A percentile compares a stretch with the other conserved stretches of the same genome.
Evolutionary conservation across 2,329 filamentous ascomycete species (phyloP).

Genomic region (Diaporthe citrichinensis): DNA sequence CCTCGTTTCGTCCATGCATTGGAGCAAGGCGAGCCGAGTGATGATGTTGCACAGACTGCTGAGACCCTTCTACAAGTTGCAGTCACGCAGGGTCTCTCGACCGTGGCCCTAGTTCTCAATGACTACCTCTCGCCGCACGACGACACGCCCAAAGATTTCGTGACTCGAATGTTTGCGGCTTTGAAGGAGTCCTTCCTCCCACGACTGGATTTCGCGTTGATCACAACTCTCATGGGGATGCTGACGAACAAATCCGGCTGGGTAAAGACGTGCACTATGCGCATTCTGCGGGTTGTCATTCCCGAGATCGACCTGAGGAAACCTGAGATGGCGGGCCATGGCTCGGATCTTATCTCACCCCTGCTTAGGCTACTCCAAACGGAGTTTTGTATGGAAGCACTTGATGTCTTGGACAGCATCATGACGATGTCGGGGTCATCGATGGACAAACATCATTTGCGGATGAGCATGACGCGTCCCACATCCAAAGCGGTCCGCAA

Average conservation of each 20-base stretch:
- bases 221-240: constrained; percentile 92
- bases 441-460: constrained; percentile 92
- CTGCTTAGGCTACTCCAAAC: constrained; percentile 91
- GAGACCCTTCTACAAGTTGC: constrained; percentile 80
- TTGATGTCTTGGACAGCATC: constrained; percentile 93
- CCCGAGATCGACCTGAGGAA: constrained; percentile 95
- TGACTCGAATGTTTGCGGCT: constrained; percentile 79
- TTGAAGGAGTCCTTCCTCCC: constrained; percentile 86
- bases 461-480: constrained; percentile 97
- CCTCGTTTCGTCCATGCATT: constrained; percentile 87
- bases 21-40: constrained; percentile 73
- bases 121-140: constrained; percentile 79
- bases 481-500: constrained; percentile 90
- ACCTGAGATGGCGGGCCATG: constrained; percentile 89
- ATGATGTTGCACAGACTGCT: constrained; percentile 73
- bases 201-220: constrained; percentile 83
- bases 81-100: constrained; percentile 77
- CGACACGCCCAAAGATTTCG: constrained; percentile 80
- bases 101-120: constrained; percentile 78
- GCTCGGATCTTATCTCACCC: constrained; percentile 95
- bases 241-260: constrained; percentile 90
- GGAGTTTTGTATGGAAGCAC: constrained; percentile 91
- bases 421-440: constrained; percentile 94
- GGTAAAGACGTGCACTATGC: constrained; percentile 95
- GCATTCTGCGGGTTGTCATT: constrained; percentile 86